phyloP scores from a whole-genome alignment of 2,329 filamentous ascomycete species.

The Raffaelea ambrosiae region DNA sequence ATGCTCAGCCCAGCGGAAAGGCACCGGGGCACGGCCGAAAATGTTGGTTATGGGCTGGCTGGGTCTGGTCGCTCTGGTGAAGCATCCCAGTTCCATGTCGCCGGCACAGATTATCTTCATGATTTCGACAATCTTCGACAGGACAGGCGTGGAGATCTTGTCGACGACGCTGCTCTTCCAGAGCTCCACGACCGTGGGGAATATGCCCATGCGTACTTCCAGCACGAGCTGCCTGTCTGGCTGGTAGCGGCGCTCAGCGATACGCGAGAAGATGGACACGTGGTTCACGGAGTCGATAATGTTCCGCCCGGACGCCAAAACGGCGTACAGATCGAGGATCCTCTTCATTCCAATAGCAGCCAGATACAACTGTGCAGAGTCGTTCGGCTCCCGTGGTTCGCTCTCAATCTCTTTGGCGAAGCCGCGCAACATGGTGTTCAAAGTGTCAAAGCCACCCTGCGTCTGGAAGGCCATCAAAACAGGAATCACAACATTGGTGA shows the following conservation, averaged over 20 bases:
- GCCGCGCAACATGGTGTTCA: conserved; percentile 60
- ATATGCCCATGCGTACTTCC: conserved; percentile 71
- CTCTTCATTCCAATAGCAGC: conserved; percentile 61
- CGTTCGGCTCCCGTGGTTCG: conserved; percentile 26
- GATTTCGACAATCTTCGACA: conserved; percentile 75
- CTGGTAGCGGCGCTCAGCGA: conserved; percentile 4
- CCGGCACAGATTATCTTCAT: conserved; percentile 68
- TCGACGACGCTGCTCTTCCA: conserved; percentile 85
- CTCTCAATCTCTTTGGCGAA: conserved; percentile 51
- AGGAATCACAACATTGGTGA: conserved; percentile 55
- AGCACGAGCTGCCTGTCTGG: conserved; percentile 65
- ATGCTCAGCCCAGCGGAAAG: conserved; percentile 39
- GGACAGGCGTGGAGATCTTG: conserved; percentile 62
- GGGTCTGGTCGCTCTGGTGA: background rate
- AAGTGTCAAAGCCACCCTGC: conserved; percentile 61
- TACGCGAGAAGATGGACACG: conserved; percentile 31
- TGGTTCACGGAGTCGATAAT: conserved; percentile 65
- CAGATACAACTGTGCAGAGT: conserved; percentile 37
- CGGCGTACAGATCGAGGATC: conserved; percentile 72
- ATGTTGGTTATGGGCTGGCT: conserved; percentile 3
- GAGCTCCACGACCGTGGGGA: conserved; percentile 66
- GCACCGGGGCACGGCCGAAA: conserved; percentile 31
- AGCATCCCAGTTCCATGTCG: conserved; percentile 53
- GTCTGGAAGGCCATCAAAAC: conserved; percentile 84
- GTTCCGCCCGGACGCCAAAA: conserved; percentile 69